These are phyloP conservation scores for Ganoderma meredithae DNA, from an alignment of 1,284 basidiomycete genomes.

Conservation along the genomic window DNA sequence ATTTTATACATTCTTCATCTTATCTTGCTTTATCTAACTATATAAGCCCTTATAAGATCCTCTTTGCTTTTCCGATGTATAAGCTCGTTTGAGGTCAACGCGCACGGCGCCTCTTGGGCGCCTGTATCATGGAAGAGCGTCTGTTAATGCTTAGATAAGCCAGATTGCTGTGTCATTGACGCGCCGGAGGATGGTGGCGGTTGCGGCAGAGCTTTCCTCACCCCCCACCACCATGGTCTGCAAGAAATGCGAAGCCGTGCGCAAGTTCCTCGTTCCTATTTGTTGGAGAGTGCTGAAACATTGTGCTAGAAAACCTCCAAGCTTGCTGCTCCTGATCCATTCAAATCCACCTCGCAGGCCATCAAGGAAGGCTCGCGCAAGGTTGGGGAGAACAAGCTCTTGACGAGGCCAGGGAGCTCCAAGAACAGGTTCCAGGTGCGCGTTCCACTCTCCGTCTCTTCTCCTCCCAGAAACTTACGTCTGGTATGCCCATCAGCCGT, in stretches of 20 bases:
- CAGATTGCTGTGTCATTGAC: not conserved
- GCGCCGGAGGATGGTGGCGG: not conserved
- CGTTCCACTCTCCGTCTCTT: slow-evolving; percentile 29
- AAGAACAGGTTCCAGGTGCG: slow-evolving; percentile 77
- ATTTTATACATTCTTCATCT: too few species aligned
- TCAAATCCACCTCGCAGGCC: slow-evolving; percentile 70
- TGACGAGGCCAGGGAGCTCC: slow-evolving; percentile 63
- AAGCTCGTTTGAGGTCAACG: too few species aligned
- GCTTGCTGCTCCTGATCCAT: slow-evolving; percentile 83
- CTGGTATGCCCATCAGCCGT: slow-evolving; percentile 58
- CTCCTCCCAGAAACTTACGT: not conserved
- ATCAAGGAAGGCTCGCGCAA: slow-evolving; percentile 83
- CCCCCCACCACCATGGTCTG: slow-evolving; percentile 68
- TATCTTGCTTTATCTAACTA: too few species aligned
- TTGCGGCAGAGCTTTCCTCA: slow-evolving; percentile 9
- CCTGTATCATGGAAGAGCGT: too few species aligned
- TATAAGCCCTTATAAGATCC: too few species aligned
- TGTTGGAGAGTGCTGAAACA: not conserved
- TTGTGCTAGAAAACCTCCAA: slow-evolving; percentile 76
- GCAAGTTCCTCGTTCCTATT: slow-evolving; percentile 22
- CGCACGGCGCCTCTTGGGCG: too few species aligned
- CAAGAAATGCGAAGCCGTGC: slow-evolving; percentile 74
- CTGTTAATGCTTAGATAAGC: slow-evolving; percentile 11
- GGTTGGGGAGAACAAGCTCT: slow-evolving; percentile 81
- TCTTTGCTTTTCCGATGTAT: too few species aligned